Base-by-base conservation (phyloP, 139 green algal species). In the Dunaliella primolecta region DNA sequence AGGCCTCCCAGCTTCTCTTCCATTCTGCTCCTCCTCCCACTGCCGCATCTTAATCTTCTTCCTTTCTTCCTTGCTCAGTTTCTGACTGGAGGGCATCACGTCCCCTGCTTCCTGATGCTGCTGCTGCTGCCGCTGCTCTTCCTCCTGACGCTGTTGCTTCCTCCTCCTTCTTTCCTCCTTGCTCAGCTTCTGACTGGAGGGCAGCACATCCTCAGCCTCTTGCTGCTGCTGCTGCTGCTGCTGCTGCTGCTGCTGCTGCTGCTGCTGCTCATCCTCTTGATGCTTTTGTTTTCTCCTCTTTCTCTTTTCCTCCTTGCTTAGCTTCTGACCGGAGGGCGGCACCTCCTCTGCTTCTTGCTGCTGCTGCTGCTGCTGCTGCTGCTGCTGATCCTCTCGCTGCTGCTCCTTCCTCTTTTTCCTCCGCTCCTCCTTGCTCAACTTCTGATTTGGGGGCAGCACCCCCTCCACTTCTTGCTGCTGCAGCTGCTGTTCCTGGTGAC, bases 211-310 rank as follows among this genome's bases (percentile, higher is more conserved):
- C n/a, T 20, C 75, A 80, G 15, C 75, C 2, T 37, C 30, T 35
- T 37, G 75, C 75, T 80, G 75, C 30, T 80, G 75, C 75, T 80
- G 75, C 75, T 80, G 75, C 46, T 64, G 46, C 46, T 64, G 46
- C 46, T 64, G 46, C 46, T 64, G 46, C 46, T 64, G 7, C 21
- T 36, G 33, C 11, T 36, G 34, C 33, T 81, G 77, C 77, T 70
- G 32, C 30, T 81, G 34, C 77, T n/a, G 32, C 21, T 70, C 21
- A 2, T 81, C n/a, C 75, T 33, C n/a, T 36, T 36, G n/a, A 29
- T 36, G n/a, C 75, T 80, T 11, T 30, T 27, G 1, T 80, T 32
- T 30, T 21, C n/a, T 33, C 21, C 27, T 31, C 71, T n/a, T 77
- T 31, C 27, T 3, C 21, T 77, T n/a, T 77, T 77, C 27, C 21